Conservation (phyloP, 148 eudicot genomes). For the Rhododendron henanense region DNA sequence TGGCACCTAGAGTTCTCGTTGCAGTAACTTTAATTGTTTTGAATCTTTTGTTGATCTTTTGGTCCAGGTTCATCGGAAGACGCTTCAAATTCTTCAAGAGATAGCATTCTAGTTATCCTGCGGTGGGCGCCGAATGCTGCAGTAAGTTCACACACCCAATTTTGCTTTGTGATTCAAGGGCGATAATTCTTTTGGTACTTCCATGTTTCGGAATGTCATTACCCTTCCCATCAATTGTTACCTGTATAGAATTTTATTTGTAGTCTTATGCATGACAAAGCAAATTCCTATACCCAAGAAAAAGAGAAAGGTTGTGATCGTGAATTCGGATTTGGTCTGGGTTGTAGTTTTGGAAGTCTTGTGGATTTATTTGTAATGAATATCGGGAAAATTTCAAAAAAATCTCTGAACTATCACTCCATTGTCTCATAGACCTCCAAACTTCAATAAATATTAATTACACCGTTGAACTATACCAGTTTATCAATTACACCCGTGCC, state of each 20-base stretch:
- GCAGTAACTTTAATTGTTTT: background rate
- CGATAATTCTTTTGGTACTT: background rate
- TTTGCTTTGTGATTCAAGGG: background rate
- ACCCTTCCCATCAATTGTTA: background rate
- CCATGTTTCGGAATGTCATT: background rate
- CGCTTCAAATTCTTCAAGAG: slow-evolving; percentile 81
- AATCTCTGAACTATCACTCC: no score
- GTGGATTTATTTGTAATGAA: background rate
- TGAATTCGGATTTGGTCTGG: background rate
- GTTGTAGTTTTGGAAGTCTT: background rate
- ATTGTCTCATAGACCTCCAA: no score
- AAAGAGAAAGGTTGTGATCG: background rate
- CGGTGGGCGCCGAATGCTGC: background rate
- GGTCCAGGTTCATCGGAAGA: slow-evolving; percentile 80
- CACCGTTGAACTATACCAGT: no score
- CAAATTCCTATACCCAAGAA: background rate
- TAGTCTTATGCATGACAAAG: background rate
- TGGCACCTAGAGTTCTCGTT: background rate
- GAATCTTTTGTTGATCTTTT: slow-evolving; percentile 13
- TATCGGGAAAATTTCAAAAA: no score
- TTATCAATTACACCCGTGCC: no score
- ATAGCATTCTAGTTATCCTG: slow-evolving; percentile 59
- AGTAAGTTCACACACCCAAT: background rate
- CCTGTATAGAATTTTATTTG: background rate
- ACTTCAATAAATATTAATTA: no score